These are phyloP conservation scores for Metschnikowia koreensis DNA, from an alignment of 805 yeast genomes.

Conservation along the genomic window DNA sequence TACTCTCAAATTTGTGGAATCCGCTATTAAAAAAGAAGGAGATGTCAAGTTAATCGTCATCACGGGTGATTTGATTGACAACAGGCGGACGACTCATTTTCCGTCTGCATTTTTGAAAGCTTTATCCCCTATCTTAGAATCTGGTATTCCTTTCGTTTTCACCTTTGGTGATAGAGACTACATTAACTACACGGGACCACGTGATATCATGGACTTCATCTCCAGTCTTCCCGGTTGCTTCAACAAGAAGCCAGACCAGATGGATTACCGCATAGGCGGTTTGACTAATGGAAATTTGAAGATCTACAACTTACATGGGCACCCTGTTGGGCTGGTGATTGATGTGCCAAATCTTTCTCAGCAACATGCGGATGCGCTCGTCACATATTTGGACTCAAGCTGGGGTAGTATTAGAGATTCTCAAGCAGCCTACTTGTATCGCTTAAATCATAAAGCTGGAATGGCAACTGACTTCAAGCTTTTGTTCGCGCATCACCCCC, in stretches of 20 bases:
- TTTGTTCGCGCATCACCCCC: constrained; percentile 40
- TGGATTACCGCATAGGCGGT: constrained; percentile 28
- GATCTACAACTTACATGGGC: constrained; percentile 16
- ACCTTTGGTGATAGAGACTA: constrained; percentile 41
- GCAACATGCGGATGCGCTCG: constrained; percentile 21
- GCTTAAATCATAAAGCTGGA: constrained; percentile 17
- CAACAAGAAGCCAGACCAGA: constrained; percentile 21
- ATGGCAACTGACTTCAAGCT: constrained; percentile 25
- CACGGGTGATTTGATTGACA: constrained; percentile 41
- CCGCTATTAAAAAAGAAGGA: constrained; percentile 25
- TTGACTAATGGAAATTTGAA: constrained; percentile 37
- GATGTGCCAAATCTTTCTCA: constrained; percentile 10
- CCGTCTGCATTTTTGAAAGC: constrained; percentile 32
- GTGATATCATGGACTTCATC: constrained; percentile 26
- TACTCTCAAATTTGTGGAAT: constrained; percentile 31
- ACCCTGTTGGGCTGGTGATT: not conserved
- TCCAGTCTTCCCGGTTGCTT: constrained; percentile 37
- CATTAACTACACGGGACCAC: constrained; percentile 12
- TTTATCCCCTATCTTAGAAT: constrained; percentile 32
- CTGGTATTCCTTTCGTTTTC: constrained; percentile 31
- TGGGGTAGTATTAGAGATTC: constrained; percentile 27
- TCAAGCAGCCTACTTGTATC: constrained; percentile 35
- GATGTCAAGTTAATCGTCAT: constrained; percentile 37
- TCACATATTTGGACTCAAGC: constrained; percentile 37
- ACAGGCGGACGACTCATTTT: constrained; percentile 24